Conservation (phyloP, 176 grass and related monocot species). For the Carex pumila region DNA sequence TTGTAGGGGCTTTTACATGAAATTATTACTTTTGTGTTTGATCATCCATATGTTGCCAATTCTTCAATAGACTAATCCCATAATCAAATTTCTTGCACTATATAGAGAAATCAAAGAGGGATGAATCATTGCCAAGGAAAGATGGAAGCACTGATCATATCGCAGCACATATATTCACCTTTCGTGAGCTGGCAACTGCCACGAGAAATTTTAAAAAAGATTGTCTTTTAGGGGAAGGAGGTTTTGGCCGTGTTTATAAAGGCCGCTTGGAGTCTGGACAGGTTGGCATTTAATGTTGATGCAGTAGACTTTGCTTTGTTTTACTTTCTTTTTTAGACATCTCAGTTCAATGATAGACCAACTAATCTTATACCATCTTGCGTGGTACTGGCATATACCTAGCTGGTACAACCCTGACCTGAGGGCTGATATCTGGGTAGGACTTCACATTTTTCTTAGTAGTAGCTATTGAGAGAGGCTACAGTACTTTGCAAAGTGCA, state of each 20-base stretch:
- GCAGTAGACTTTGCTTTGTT: background rate
- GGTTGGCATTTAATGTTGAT: slow-evolving; percentile 8
- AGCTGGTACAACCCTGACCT: background rate
- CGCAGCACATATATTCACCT: slow-evolving; percentile 35
- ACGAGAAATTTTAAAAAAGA: slow-evolving; percentile 34
- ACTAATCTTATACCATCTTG: background rate
- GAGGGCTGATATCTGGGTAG: background rate
- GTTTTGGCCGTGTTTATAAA: slow-evolving; percentile 42
- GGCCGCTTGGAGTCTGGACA: slow-evolving; percentile 29
- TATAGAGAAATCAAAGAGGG: slow-evolving; percentile 8
- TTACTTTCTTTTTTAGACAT: background rate
- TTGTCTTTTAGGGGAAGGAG: slow-evolving; percentile 39
- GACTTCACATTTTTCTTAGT: background rate
- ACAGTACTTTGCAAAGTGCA: no score
- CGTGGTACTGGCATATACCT: background rate
- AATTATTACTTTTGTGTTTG: background rate
- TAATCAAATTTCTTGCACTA: background rate
- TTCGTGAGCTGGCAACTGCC: slow-evolving; percentile 26
- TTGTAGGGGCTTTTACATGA: background rate
- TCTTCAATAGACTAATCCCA: background rate
- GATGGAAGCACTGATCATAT: slow-evolving; percentile 34
- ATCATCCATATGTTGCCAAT: background rate
- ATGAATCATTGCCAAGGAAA: slow-evolving; percentile 12
- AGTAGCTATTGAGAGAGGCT: background rate
- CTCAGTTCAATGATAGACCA: slow-evolving; percentile 8